Percentiles rank a stretch among this genome's conserved stretches.
Evolutionary conservation across 345 rosid genomes (phyloP).

Genomic region (Stellera chamaejasme): DNA sequence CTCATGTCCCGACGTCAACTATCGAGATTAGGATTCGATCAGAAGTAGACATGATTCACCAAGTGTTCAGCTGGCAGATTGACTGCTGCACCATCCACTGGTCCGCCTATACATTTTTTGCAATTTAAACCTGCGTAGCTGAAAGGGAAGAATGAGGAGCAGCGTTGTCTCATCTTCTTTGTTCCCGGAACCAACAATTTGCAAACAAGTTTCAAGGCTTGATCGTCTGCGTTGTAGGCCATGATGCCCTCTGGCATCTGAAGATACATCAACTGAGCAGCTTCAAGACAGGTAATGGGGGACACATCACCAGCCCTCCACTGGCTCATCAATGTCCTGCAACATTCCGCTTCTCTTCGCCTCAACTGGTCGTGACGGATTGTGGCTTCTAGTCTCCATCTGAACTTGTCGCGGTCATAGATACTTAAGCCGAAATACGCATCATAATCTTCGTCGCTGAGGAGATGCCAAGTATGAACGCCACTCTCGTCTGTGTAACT

Average conservation of each 20-base stretch:
- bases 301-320: conserved; percentile 4
- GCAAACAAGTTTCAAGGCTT: conserved; percentile 6
- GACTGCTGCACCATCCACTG: not conserved
- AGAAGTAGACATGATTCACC: not conserved
- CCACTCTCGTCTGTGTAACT: conserved; percentile 14
- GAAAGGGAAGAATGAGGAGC: conserved; percentile 14
- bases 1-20: too few relatives aligned
- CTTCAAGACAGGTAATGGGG: conserved; percentile 11
- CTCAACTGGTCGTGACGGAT: conserved; percentile 1
- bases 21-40: not conserved
- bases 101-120: not conserved
- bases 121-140: not conserved
- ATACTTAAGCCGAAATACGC: not conserved
- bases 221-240: conserved; percentile 10
- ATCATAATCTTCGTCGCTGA: conserved; percentile 12
- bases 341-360: not conserved
- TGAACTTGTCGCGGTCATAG: conserved; percentile 11
- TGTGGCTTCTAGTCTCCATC: conserved; percentile 12
- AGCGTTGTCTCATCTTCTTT: not conserved
- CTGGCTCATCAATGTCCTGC: not conserved
- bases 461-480: conserved; percentile 18
- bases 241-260: conserved; percentile 11
- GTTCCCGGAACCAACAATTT: not conserved
- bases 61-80: not conserved
- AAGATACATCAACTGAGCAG: conserved; percentile 12